Evolutionary conservation across 2,329 filamentous ascomycete species (phyloP).

Genomic region (Cladophialophora exuberans): DNA sequence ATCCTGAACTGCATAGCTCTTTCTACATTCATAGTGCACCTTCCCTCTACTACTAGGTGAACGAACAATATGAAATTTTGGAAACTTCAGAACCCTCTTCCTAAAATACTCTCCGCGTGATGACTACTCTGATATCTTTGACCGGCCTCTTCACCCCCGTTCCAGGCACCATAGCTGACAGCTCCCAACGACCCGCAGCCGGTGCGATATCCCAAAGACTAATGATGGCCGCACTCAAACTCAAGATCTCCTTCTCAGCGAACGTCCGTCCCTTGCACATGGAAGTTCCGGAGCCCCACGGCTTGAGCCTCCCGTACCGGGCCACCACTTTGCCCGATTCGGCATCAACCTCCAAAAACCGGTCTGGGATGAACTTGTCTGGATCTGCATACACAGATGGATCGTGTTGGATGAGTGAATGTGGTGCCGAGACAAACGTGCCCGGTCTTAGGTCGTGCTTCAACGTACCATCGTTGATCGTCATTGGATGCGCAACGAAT

Average conservation of each 20-base stretch:
- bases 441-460: not conserved
- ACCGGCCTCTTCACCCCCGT: not conserved
- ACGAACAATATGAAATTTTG: no score
- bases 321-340: not conserved
- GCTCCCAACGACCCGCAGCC: not conserved
- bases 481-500: constrained; percentile 1
- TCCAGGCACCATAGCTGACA: not conserved
- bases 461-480: not conserved
- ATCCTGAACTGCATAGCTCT: no score
- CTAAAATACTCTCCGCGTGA: not conserved
- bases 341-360: not conserved
- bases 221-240: not conserved
- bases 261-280: constrained; percentile 3
- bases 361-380: not conserved
- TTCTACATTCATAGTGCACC: no score
- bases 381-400: constrained; percentile 1
- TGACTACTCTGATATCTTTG: not conserved
- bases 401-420: constrained; percentile 3
- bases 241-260: constrained; percentile 1
- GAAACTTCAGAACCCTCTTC: no score
- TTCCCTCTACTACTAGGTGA: no score
- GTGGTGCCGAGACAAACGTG: constrained; percentile 6
- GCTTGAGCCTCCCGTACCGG: not conserved
- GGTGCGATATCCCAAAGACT: not conserved
- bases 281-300: not conserved